phyloP scores from a whole-genome alignment of 257 asterid genomes.

The Voacanga thouarsii region DNA sequence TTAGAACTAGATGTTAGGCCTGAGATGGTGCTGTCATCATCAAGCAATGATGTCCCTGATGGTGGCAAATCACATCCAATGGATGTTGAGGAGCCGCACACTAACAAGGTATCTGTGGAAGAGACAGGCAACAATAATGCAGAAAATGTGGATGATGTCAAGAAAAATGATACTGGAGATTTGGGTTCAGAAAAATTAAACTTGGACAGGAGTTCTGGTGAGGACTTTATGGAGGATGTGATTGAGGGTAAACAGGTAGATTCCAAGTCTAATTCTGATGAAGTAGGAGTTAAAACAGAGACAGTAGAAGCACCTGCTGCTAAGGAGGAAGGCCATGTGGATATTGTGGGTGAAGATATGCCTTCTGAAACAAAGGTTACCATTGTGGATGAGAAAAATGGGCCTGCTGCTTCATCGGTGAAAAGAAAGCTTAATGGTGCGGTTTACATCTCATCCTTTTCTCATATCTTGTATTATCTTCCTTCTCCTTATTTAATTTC shows the following conservation, averaged over 20 bases:
- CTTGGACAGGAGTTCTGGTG: conserved; percentile 69
- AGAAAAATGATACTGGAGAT: conserved; percentile 40
- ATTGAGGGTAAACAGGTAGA: conserved; percentile 47
- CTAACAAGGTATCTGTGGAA: conserved; percentile 29
- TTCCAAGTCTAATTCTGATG: conserved; percentile 33
- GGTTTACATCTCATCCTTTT: conserved; percentile 10
- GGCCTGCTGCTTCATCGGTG: conserved; percentile 28
- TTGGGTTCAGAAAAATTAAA: conserved; percentile 48
- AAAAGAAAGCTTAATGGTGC: conserved; percentile 76
- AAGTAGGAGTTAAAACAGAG: conserved; percentile 26
- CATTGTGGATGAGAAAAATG: conserved; percentile 35
- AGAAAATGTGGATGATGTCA: conserved; percentile 32
- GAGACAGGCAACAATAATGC: conserved; percentile 25
- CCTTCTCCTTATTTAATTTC: not conserved
- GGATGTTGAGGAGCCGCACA: conserved; percentile 55
- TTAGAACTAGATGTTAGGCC: conserved; percentile 67
- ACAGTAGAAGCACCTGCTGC: conserved; percentile 28
- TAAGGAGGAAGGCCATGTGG: conserved; percentile 50
- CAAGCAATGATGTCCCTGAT: conserved; percentile 40
- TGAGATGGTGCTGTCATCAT: conserved; percentile 46
- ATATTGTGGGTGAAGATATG: conserved; percentile 52
- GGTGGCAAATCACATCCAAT: conserved; percentile 52
- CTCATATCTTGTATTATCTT: not conserved
- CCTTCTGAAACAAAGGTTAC: conserved; percentile 29
- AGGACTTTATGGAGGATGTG: conserved; percentile 79